Evolutionary conservation across 441 rosid species (phyloP), one percentile per base, ranked within the genome.

Genomic region (Flueggea neowawraea): DNA sequence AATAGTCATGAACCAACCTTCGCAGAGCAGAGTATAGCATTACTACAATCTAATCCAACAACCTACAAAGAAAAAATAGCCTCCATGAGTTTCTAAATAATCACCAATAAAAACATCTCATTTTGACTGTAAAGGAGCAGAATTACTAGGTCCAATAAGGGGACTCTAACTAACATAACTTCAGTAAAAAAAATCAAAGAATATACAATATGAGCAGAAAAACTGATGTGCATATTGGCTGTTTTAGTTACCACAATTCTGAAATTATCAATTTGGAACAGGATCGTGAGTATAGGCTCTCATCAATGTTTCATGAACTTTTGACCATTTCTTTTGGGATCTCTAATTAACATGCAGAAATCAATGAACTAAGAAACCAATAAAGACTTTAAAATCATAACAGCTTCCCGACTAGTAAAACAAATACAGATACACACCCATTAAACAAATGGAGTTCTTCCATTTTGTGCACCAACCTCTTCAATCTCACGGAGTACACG

Each of bases 11-110:
- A 60, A 61, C 89, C 64, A 72, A 94, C 99, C 99, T 95, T 95
- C 63, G 99, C 99, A 13, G 97, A 95, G 85, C 99, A 95, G 71
- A 78, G 72, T 74, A 95, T 89, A 64, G 97, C 97, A 68, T 82
- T 77, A 77, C 90, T 89, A 75, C 99, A 91, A 70, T 95, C 99
- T 71, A 95, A 81, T 67, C 99, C 99, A 60, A 95, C 72, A 79
- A 94, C 89, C 97, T 94, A 73, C 76, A 84, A 28, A 69, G 28
- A 71, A 39, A 39, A 68, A 15, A 60, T 11, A 17, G 13, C 51
- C 52, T 45, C 50, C 65, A 14, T 51, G 33, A 63, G 71, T 52
- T 59, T 53, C 63, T 31, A 58, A 60, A 60, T 31, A 64, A 57
- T 50, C 32, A 31, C 39, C 55, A 55, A 56, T 48, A 58, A 33